Evolutionary conservation across 2,329 filamentous ascomycete genomes (phyloP).

Genomic region (Hypomyces rosellus): DNA sequence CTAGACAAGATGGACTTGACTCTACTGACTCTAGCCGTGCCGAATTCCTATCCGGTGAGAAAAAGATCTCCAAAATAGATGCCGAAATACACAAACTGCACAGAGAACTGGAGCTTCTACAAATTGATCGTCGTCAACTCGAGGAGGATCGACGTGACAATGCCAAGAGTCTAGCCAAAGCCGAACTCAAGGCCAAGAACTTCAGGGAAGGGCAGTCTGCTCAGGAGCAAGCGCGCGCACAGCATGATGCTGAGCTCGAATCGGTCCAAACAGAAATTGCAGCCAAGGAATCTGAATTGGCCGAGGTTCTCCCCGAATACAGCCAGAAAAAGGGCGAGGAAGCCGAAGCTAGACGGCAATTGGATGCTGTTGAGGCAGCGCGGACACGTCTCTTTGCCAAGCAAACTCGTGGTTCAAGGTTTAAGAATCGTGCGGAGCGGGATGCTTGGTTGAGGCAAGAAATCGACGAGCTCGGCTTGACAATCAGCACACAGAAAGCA

Average conservation of each 20-base stretch:
- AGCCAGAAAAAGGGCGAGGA: conserved; percentile 69
- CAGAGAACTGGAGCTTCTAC: conserved; percentile 76
- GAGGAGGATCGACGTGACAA: conserved; percentile 84
- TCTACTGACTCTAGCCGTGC: conserved; percentile 76
- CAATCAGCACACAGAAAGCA: conserved; percentile 73
- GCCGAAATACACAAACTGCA: conserved; percentile 71
- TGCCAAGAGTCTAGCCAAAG: conserved; percentile 73
- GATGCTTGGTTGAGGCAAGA: conserved; percentile 77
- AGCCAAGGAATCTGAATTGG: conserved; percentile 69
- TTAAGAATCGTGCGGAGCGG: conserved; percentile 80
- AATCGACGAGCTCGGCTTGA: conserved; percentile 71
- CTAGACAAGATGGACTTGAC: conserved; percentile 74
- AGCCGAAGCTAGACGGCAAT: conserved; percentile 58
- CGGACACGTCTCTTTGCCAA: conserved; percentile 82
- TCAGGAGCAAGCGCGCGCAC: conserved; percentile 64
- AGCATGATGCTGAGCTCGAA: conserved; percentile 66
- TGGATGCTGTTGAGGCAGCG: conserved; percentile 69
- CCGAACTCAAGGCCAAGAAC: conserved; percentile 77
- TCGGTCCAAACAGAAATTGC: conserved; percentile 68
- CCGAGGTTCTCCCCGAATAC: conserved; percentile 69
- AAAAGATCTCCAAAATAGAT: conserved; percentile 70
- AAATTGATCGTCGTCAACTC: conserved; percentile 77
- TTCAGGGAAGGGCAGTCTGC: conserved; percentile 76
- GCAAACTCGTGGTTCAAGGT: conserved; percentile 81
- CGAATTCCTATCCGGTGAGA: conserved; percentile 70